These are phyloP conservation scores for Aspergillus sclerotioniger DNA, from an alignment of 495 filamentous ascomycete species.

Conservation along the genomic window DNA sequence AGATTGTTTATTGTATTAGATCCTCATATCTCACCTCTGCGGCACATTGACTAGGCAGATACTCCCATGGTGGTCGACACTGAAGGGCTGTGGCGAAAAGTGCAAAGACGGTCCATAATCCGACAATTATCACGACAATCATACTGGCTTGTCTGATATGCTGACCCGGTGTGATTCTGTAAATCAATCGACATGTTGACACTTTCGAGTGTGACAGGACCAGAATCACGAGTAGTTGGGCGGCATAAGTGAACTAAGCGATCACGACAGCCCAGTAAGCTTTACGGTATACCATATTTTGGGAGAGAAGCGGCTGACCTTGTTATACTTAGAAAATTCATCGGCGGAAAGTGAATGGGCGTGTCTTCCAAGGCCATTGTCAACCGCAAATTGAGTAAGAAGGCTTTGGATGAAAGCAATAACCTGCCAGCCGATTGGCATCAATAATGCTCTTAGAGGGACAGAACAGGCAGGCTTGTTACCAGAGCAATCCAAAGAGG, in stretches of 20 bases:
- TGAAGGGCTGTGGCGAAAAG: background rate
- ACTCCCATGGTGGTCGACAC: background rate
- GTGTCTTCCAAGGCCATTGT: background rate
- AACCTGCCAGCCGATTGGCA: background rate
- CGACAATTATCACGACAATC: background rate
- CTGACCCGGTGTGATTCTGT: background rate
- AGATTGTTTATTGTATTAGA: background rate
- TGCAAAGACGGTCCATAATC: background rate
- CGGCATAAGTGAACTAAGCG: background rate
- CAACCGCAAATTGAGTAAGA: background rate
- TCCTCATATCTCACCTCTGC: background rate
- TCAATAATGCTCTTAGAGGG: background rate
- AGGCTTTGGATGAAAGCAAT: background rate
- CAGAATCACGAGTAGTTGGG: background rate
- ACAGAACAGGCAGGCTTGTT: background rate
- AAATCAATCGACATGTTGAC: background rate
- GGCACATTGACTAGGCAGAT: background rate
- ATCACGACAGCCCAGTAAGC: background rate
- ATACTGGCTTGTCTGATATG: background rate
- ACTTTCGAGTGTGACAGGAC: background rate
- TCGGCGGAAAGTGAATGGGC: background rate
- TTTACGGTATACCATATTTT: background rate
- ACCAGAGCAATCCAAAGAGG: background rate
- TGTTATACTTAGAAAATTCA: background rate
- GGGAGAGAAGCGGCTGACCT: background rate